These are phyloP conservation scores for Fusarium buharicum DNA, from an alignment of 2,329 filamentous ascomycete species.

Conservation along the genomic window DNA sequence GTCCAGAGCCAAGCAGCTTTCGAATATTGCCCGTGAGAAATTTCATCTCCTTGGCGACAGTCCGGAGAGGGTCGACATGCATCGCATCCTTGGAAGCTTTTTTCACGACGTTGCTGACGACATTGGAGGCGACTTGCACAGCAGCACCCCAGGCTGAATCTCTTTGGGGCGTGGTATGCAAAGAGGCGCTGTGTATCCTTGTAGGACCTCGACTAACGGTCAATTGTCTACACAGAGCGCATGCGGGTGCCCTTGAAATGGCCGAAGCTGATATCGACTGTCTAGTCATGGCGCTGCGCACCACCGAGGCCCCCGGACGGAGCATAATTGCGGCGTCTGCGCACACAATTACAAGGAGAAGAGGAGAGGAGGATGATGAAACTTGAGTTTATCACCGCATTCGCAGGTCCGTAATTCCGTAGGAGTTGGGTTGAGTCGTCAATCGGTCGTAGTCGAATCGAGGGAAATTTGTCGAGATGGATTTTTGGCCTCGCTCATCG, in stretches of 20 bases:
- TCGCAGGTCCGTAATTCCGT: slow-evolving; percentile 13
- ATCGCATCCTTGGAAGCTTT: slow-evolving; percentile 72
- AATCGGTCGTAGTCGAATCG: slow-evolving; percentile 21
- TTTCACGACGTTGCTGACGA: slow-evolving; percentile 74
- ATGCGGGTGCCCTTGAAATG: slow-evolving; percentile 39
- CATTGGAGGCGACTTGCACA: slow-evolving; percentile 74
- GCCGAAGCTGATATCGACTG: slow-evolving; percentile 38
- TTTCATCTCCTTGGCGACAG: slow-evolving; percentile 96
- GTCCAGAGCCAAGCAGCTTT: slow-evolving; percentile 90
- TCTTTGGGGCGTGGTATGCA: slow-evolving; percentile 58
- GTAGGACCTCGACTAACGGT: slow-evolving; percentile 49
- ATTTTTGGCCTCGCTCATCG: slow-evolving; percentile 35
- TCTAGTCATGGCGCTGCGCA: slow-evolving; percentile 54
- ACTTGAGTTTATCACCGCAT: slow-evolving; percentile 25
- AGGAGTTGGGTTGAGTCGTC: slow-evolving; percentile 3
- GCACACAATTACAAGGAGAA: slow-evolving; percentile 15
- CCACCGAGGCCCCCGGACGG: slow-evolving; percentile 62
- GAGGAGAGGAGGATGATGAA: slow-evolving; percentile 1
- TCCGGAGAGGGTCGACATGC: slow-evolving; percentile 85
- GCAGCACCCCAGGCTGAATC: slow-evolving; percentile 80
- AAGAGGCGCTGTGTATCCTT: slow-evolving; percentile 47
- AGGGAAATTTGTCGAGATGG: slow-evolving; percentile 39
- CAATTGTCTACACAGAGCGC: slow-evolving; percentile 48
- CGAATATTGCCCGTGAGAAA: slow-evolving; percentile 93
- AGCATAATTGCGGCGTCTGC: slow-evolving; percentile 60